phyloP scores from a whole-genome alignment of 2,329 filamentous ascomycete species.

The Colletotrichum phormii region DNA sequence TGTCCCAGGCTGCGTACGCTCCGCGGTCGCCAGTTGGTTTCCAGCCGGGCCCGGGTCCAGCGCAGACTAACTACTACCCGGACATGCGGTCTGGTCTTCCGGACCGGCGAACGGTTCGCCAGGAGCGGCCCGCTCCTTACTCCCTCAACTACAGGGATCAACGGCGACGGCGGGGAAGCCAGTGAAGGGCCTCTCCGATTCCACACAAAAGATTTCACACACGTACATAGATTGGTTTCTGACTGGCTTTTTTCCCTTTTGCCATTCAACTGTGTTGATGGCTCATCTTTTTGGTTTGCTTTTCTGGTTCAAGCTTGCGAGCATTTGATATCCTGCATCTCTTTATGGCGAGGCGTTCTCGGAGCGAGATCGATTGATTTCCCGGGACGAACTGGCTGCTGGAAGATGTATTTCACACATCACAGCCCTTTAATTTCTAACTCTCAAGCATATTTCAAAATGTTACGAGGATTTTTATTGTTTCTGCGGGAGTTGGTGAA shows the following conservation, averaged over 20 bases:
- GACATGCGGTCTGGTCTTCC: conserved; percentile 27
- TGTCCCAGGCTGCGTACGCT: conserved; percentile 24
- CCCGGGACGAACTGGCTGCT: conserved; percentile 12
- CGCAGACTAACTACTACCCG: conserved; percentile 19
- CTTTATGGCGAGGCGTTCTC: conserved; percentile 29
- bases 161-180: conserved; percentile 28
- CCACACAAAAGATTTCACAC: not conserved
- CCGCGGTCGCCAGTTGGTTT: conserved; percentile 27
- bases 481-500: not conserved
- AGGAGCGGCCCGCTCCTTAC: conserved; percentile 30
- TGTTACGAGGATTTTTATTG: not conserved
- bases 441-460: conserved; percentile 1
- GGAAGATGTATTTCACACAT: not conserved
- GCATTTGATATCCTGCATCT: conserved; percentile 10
- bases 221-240: not conserved
- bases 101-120: conserved; percentile 28
- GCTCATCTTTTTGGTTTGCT: not conserved
- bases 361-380: not conserved
- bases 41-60: not conserved
- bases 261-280: not conserved
- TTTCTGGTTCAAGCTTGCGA: conserved; percentile 6
- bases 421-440: conserved; percentile 12
- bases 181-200: not conserved
- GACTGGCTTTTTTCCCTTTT: too few relatives aligned
- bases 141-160: conserved; percentile 31